Conservation (phyloP, 1,284 basidiomycete species). For the Rhodofomes roseus region DNA sequence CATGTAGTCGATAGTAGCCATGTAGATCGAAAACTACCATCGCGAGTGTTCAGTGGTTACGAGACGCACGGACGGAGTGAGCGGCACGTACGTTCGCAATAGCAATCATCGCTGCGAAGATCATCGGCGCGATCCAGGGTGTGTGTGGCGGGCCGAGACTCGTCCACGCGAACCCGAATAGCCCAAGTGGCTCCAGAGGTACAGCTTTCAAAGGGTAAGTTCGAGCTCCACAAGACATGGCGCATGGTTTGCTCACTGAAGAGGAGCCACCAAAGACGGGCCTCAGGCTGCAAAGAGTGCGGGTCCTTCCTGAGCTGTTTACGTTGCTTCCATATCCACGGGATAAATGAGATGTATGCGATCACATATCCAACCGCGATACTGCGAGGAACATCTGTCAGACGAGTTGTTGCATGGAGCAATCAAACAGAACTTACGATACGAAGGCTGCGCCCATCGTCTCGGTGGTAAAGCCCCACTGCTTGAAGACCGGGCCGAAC, state of each 20-base stretch:
- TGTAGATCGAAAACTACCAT: neutral
- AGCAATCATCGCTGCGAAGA: neutral
- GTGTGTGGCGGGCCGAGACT: neutral
- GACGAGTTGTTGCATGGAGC: neutral
- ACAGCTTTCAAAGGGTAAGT: neutral
- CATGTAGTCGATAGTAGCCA: neutral
- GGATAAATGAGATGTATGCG: neutral
- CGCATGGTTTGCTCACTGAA: neutral
- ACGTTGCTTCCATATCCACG: neutral
- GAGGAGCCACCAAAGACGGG: neutral
- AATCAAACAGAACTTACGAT: neutral
- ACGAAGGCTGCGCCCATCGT: neutral
- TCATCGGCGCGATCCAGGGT: neutral
- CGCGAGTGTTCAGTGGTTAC: neutral
- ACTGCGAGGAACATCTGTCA: neutral
- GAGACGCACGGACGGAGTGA: no score
- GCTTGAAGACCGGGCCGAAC: neutral
- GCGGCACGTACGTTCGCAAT: neutral
- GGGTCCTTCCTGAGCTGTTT: neutral
- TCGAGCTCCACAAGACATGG: neutral
- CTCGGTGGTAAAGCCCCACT: neutral
- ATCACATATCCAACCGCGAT: neutral
- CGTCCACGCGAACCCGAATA: neutral
- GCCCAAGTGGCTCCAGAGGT: neutral
- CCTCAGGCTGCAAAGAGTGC: neutral